Percentiles rank a stretch among this genome's conserved stretches.
Evolutionary conservation across 768 basidiomycete genomes (phyloP).

Genomic region (Mycena polygramma): DNA sequence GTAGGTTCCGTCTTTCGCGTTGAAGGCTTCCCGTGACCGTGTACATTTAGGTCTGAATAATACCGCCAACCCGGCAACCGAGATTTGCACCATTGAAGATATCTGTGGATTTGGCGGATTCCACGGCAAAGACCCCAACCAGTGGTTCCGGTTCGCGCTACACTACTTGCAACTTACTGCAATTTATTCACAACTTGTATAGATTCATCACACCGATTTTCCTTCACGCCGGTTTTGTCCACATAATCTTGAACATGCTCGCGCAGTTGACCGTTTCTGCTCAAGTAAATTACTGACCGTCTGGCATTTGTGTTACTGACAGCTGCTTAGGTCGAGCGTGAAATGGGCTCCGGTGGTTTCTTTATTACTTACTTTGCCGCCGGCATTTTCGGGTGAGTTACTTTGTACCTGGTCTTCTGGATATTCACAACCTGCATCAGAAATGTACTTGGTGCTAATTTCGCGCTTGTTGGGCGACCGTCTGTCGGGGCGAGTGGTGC

Average conservation of each 20-base stretch:
- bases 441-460: slow-evolving; percentile 93
- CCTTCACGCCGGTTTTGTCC: slow-evolving; percentile 96
- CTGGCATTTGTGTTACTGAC: neutral
- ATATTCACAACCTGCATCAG: slow-evolving; percentile 49
- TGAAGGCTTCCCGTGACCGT: neutral
- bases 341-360: slow-evolving; percentile 92
- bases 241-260: slow-evolving; percentile 90
- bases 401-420: slow-evolving; percentile 1
- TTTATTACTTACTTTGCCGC: slow-evolving; percentile 88
- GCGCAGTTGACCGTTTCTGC: slow-evolving; percentile 87
- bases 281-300: slow-evolving; percentile 59
- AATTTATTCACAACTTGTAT: slow-evolving; percentile 27
- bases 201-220: slow-evolving; percentile 93
- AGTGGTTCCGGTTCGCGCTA: slow-evolving; percentile 59
- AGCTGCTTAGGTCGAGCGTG: slow-evolving; percentile 77
- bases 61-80: slow-evolving; percentile 81
- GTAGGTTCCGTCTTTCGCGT: slow-evolving; percentile 52
- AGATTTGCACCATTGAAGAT: slow-evolving; percentile 80
- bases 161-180: neutral
- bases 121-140: slow-evolving; percentile 56
- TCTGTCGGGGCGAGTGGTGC: slow-evolving; percentile 95
- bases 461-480: slow-evolving; percentile 88
- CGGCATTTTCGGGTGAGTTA: slow-evolving; percentile 88
- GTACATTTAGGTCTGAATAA: slow-evolving; percentile 78
- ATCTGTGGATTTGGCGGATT: slow-evolving; percentile 91